Evolutionary conservation across 176 grass and related monocot species (phyloP).

Genomic region (Carex parvula): DNA sequence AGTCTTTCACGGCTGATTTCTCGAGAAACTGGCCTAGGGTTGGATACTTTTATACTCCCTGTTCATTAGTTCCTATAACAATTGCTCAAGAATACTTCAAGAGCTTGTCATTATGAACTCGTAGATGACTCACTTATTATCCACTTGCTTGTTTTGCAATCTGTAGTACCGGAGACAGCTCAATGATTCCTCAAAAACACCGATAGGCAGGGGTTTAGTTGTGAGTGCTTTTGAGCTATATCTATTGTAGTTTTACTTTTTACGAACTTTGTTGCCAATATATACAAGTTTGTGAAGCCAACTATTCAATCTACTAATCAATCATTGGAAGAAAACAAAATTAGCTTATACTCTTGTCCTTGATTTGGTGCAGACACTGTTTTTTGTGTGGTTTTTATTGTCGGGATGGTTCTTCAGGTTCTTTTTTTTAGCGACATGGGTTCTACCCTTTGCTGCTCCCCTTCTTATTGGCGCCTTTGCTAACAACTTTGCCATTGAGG

Average conservation of each 20-base stretch:
- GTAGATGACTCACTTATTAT: neutral
- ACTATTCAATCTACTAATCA: neutral
- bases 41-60: neutral
- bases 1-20: slow-evolving; percentile 83
- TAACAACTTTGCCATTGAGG: slow-evolving; percentile 82
- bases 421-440: slow-evolving; percentile 69
- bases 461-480: slow-evolving; percentile 83
- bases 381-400: slow-evolving; percentile 78
- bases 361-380: slow-evolving; percentile 54
- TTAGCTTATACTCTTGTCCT: neutral
- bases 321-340: neutral
- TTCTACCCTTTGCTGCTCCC: slow-evolving; percentile 76
- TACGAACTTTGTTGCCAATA: neutral
- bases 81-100: neutral
- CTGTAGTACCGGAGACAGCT: slow-evolving; percentile 78
- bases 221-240: slow-evolving; percentile 50
- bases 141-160: slow-evolving; percentile 26
- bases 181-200: slow-evolving; percentile 53
- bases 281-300: neutral
- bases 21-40: slow-evolving; percentile 93
- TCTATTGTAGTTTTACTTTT: neutral
- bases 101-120: neutral
- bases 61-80: neutral
- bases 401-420: slow-evolving; percentile 96
- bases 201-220: slow-evolving; percentile 54